A percentile compares a stretch with the other conserved stretches of the same genome.
Conservation (phyloP, 495 filamentous ascomycete genomes). For the Aspergillus homomorphus region DNA sequence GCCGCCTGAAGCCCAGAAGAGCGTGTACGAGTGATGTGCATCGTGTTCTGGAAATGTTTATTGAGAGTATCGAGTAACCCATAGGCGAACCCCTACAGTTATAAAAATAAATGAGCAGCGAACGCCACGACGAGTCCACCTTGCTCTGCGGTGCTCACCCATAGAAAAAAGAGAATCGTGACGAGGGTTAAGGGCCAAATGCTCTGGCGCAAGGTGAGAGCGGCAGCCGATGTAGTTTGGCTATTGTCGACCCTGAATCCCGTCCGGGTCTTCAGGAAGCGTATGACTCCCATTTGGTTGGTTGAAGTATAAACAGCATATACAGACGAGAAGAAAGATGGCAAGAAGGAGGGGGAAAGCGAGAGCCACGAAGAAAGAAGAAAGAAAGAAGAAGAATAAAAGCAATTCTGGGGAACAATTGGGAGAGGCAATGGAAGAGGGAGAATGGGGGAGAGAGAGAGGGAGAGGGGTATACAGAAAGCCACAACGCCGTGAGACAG, state of each 20-base stretch:
- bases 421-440: not conserved
- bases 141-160: slow-evolving; percentile 34
- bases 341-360: not conserved
- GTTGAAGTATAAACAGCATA: not conserved
- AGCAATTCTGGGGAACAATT: not conserved
- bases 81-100: slow-evolving; percentile 50
- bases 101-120: slow-evolving; percentile 1
- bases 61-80: slow-evolving; percentile 46
- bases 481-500: no score
- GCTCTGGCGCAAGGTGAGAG: slow-evolving; percentile 57
- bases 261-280: slow-evolving; percentile 33
- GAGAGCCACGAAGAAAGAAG: not conserved
- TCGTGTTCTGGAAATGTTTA: slow-evolving; percentile 55
- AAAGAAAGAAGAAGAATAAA: not conserved
- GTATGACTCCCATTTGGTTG: slow-evolving; percentile 25
- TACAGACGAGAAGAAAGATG: not conserved
- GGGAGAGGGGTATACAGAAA: not conserved
- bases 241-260: slow-evolving; percentile 41
- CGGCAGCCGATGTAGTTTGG: slow-evolving; percentile 52
- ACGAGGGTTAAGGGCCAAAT: slow-evolving; percentile 48
- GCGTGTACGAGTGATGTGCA: slow-evolving; percentile 47
- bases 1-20: slow-evolving; percentile 55
- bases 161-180: slow-evolving; percentile 69
- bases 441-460: not conserved
- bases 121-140: not conserved